Evolutionary conservation across 1,284 basidiomycete species (phyloP), one percentile per base, ranked within the genome.

Genomic region (Phellopilus nigrolimitatus): DNA sequence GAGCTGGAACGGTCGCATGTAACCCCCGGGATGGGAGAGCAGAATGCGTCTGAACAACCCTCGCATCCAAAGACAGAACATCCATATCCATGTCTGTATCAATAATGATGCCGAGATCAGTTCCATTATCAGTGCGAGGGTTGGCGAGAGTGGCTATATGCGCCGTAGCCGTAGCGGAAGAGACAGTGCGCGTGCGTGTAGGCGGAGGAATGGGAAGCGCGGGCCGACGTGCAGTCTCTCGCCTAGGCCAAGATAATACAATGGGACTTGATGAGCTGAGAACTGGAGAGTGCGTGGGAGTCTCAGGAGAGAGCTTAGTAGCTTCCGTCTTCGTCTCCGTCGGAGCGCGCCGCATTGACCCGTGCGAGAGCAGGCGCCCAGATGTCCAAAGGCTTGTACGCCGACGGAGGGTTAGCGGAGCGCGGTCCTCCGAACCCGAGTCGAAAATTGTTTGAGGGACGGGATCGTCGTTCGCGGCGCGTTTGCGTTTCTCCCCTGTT

Each of bases 401-500:
- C 25, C 39, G 46, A 12, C 46, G 46, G 27, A 12, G 34, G 9
- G 13, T 8, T 15, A 30, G 25, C 2, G 46, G 36, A 15, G 36
- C 17, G 5, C 24, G 19, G 17, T 34, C 13, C 10, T 28, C 25
- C 36, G n/a, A n/a, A 24, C 24, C 25, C 8, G 40, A 9, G 22
- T 15, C 24, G 30, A 3, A 36, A 36, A 27, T 36, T 47, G 22
- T 47, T 47, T 24, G 46, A 36, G 2, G 46, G 46, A n/a, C 37
- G 33, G 22, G 19, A 36, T 50, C 42, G 3, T 43, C 25, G 13
- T 45, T 19, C 24, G 21, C 30, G 8, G 30, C 13, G n/a, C 33
- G 49, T 34, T 51, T 44, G 24, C 49, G 49, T 24, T 51, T 51
- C 42, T 31, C 24, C 15, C 46, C 42, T 44, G 28, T n/a, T 21